These are phyloP conservation scores for Irpex sp. DNA, from an alignment of 1,284 basidiomycete species.

Conservation along the genomic window DNA sequence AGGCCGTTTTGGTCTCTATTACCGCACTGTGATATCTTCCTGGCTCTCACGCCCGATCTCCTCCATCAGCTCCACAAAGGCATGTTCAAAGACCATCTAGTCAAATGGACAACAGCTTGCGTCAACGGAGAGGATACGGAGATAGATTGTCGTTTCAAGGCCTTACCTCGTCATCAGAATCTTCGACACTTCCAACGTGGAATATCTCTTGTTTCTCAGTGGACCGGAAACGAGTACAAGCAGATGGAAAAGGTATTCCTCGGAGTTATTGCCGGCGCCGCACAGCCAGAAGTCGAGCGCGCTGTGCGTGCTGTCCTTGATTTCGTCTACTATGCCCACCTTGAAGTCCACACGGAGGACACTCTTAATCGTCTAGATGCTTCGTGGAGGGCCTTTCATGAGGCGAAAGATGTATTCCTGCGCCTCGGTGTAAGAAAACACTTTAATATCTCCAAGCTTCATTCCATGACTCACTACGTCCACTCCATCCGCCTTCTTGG, in stretches of 20 bases:
- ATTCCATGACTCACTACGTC: slow-evolving; percentile 20
- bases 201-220: slow-evolving; percentile 19
- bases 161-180: slow-evolving; percentile 13
- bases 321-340: slow-evolving; percentile 23
- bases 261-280: slow-evolving; percentile 16
- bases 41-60: slow-evolving; percentile 20
- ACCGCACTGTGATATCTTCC: slow-evolving; percentile 21
- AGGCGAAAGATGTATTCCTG: slow-evolving; percentile 20
- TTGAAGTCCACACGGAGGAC: slow-evolving; percentile 14
- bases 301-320: slow-evolving; percentile 22
- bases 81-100: slow-evolving; percentile 25
- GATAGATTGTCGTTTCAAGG: slow-evolving; percentile 20
- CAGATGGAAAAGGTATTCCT: slow-evolving; percentile 22
- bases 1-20: slow-evolving; percentile 22
- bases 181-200: slow-evolving; percentile 22
- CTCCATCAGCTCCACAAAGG: slow-evolving; percentile 27
- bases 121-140: slow-evolving; percentile 13
- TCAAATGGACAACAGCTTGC: slow-evolving; percentile 18
- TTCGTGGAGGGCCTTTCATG: slow-evolving; percentile 18
- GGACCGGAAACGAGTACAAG: slow-evolving; percentile 24
- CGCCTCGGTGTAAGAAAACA: slow-evolving; percentile 13
- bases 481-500: slow-evolving; percentile 17
- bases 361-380: slow-evolving; percentile 12
- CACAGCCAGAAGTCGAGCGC: background rate
- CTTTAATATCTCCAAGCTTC: slow-evolving; percentile 25